Base-by-base conservation (phyloP, 257 asterid genomes). In the Ocimum tenuiflorum region DNA sequence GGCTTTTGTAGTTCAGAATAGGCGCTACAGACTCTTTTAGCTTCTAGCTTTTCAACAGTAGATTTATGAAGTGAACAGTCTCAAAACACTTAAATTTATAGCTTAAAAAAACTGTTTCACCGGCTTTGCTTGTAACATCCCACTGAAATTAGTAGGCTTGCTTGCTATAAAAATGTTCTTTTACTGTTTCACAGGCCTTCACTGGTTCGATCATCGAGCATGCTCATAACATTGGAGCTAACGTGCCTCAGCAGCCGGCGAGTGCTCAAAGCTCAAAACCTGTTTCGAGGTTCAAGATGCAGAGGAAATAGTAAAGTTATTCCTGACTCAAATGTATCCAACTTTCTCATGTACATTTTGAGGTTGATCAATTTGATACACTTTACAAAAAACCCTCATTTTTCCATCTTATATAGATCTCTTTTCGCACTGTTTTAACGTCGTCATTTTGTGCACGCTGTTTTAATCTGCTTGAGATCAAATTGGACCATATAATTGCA, bases 221-320 rank as follows among this genome's bases (percentile, higher is more conserved):
- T 19, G 23, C 79, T 23, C 78, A 50, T 48, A 76, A 85, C 59
- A 51, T 84, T 11, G 84, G 80, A 15, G 73, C 6, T 38, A 76
- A 75, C 36, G 67, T 76, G 5, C 74, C 47, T 0, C 86, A 65
- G 48, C 84, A 63, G 64, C 77, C 52, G 62, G 48, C 76, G 15
- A 79, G 73, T 65, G 57, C 70, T 27, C 81, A 49, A 49, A 64
- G 79, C 75, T 75, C 90, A 23, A 92, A 78, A 81, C 97, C 91
- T 0, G 86, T 89, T 58, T 92, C 98, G 19, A 88, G 94, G 77
- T 89, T 89, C 79, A 92, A 74, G 85, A 82, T 80, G 88, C 95
- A 78, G 75, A 81, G 83, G 61, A 85, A 80, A 68, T 78, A 82
- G 71, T 23, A 7, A 12, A 7, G 35, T 22, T 55, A 62, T 65